These are phyloP conservation scores for Corymbia maculata DNA, from an alignment of 345 rosid genomes.

Conservation along the genomic window DNA sequence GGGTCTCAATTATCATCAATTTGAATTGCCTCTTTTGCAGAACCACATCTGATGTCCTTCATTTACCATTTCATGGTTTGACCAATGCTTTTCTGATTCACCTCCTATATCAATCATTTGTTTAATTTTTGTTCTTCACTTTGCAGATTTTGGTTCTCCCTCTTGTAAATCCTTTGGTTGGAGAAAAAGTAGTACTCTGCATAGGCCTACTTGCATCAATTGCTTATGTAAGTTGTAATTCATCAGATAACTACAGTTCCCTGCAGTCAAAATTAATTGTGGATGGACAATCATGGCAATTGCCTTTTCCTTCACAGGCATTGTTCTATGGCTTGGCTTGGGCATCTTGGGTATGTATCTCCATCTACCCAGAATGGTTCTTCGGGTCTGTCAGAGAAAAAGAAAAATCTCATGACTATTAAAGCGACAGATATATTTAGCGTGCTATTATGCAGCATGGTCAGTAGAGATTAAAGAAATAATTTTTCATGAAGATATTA, in stretches of 20 bases:
- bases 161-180: conserved; percentile 31
- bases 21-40: not conserved
- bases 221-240: conserved; percentile 33
- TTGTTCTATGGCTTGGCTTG: conserved; percentile 43
- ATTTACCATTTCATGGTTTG: not conserved
- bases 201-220: conserved; percentile 34
- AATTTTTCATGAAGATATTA: not conserved
- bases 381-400: not conserved
- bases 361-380: not conserved
- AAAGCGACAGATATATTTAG: not conserved
- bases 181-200: conserved; percentile 36
- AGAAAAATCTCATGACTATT: not conserved
- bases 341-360: conserved; percentile 43
- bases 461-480: not conserved
- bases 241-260: not conserved
- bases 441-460: not conserved
- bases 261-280: conserved; percentile 1
- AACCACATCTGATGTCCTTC: not conserved
- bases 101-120: not conserved
- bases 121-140: not conserved
- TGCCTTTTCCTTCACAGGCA: conserved; percentile 20
- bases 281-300: not conserved
- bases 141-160: conserved; percentile 41
- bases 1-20: not conserved
- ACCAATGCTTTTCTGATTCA: not conserved